Evolutionary conservation across 352 stramenopile genomes (phyloP), one percentile per base, ranked within the genome.

Genomic region (Pythium sp.): DNA sequence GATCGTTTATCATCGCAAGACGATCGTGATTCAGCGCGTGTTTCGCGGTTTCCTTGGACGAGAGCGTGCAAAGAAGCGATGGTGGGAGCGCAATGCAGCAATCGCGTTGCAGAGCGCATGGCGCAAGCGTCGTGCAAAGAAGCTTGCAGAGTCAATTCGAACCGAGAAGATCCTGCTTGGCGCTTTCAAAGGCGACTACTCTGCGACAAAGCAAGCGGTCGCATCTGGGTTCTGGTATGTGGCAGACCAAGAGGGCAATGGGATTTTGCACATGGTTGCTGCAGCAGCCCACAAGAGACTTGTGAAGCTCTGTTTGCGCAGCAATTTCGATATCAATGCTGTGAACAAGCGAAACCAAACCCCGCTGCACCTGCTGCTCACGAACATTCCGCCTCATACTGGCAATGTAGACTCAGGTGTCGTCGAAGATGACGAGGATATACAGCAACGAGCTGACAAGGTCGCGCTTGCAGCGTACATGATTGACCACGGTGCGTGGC

Each of bases 401-500:
- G 34, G 24, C 51, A 26, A 8, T 9, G 18, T 18, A 24, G 28
- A 15, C 11, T 12, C n/a, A 14, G 51, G 32, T 22, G 8, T 38
- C 11, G 41, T 30, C 22, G 63, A 73, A 5, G 43, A 47, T 2
- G 66, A 58, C 46, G 59, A 73, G 28, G 34, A 69, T 2, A 61
- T 41, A 36, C 72, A 68, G 34, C 67, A 68, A 15, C 70, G 70
- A 30, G 58, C 75, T 1, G 79, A 90, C 5, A 80, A 84, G 15
- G 69, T 93, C 3, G 78, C 73, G 4, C 55, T 94, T 11, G 79
- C 73, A 1, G 80, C 79, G 30, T 96, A 96, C 53, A 91, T 96
- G 86, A 91, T 96, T n/a, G 79, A 92, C 57, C 86, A 96, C 57
- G 87, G 85, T 3, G 88, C 84, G 8, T 93, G 86, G 86, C 84